These are phyloP conservation scores for Cyberlindnera bimundalis DNA, from an alignment of 805 yeast species.

Conservation along the genomic window DNA sequence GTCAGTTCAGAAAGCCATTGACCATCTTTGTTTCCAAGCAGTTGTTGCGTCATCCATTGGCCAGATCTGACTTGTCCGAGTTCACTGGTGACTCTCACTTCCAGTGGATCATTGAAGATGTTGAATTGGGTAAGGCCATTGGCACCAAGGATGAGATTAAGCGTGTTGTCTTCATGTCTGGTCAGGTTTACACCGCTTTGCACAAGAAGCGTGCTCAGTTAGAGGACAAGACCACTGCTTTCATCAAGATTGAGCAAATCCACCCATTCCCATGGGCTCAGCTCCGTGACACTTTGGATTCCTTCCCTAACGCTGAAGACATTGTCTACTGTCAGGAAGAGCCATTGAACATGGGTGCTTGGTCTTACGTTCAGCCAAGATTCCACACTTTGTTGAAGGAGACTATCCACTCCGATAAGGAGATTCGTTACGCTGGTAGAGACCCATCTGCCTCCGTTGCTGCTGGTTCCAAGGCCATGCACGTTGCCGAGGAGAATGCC, in stretches of 20 bases:
- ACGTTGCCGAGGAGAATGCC: slow-evolving; percentile 81
- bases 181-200: slow-evolving; percentile 93
- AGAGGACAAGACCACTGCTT: slow-evolving; percentile 79
- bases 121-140: slow-evolving; percentile 75
- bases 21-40: slow-evolving; percentile 87
- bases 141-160: slow-evolving; percentile 78
- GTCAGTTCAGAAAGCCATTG: slow-evolving; percentile 96
- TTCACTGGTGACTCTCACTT: slow-evolving; percentile 90
- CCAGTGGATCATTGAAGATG: slow-evolving; percentile 95
- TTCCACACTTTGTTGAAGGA: slow-evolving; percentile 70
- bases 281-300: slow-evolving; percentile 75
- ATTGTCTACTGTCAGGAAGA: slow-evolving; percentile 98
- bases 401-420: slow-evolving; percentile 59
- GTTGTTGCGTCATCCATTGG: slow-evolving; percentile 95
- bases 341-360: slow-evolving; percentile 95
- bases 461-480: slow-evolving; percentile 91
- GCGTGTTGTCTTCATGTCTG: slow-evolving; percentile 79
- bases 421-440: slow-evolving; percentile 90
- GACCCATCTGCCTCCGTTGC: slow-evolving; percentile 98
- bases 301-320: slow-evolving; percentile 81
- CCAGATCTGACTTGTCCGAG: slow-evolving; percentile 78
- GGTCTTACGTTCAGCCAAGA: slow-evolving; percentile 81
- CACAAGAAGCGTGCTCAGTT: slow-evolving; percentile 81
- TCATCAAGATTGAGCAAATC: slow-evolving; percentile 86
- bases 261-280: slow-evolving; percentile 99